phyloP scores from a whole-genome alignment of 306 rosid genomes.

The Prunus dulcis region DNA sequence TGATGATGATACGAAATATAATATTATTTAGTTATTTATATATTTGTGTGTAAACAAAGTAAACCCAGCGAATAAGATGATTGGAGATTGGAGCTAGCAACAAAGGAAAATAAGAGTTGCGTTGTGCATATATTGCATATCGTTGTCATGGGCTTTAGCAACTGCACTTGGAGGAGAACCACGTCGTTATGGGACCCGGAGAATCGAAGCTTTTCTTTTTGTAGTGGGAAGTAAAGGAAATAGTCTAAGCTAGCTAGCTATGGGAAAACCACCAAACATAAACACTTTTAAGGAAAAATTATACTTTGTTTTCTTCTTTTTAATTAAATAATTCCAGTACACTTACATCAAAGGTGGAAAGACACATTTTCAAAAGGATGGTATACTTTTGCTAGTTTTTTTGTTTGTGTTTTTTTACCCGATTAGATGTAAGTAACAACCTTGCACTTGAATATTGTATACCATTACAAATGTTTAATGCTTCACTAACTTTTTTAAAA shows the following conservation, averaged over 20 bases:
- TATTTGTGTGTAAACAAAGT: background rate
- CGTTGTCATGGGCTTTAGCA: slow-evolving; percentile 18
- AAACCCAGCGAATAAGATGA: too few relatives aligned
- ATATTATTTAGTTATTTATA: too few relatives aligned
- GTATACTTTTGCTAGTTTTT: too few relatives aligned
- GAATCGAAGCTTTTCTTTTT: slow-evolving; percentile 25
- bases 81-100: too few relatives aligned
- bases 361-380: background rate
- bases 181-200: slow-evolving; percentile 29
- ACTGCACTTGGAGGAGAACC: slow-evolving; percentile 20
- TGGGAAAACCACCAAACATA: background rate
- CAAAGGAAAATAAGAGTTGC: background rate
- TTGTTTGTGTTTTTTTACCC: too few relatives aligned
- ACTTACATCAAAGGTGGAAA: background rate
- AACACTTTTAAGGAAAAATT: background rate
- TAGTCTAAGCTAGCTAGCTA: background rate
- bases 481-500: too few relatives aligned
- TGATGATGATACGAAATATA: background rate
- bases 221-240: slow-evolving; percentile 30
- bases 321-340: background rate
- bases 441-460: too few relatives aligned
- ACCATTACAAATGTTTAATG: too few relatives aligned
- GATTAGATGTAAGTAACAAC: too few relatives aligned
- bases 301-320: background rate
- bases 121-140: background rate